A percentile compares a stretch with the other conserved stretches of the same genome.
Evolutionary conservation across 306 rosid genomes (phyloP).

Genomic region (Herpetospermum pedunculosum): DNA sequence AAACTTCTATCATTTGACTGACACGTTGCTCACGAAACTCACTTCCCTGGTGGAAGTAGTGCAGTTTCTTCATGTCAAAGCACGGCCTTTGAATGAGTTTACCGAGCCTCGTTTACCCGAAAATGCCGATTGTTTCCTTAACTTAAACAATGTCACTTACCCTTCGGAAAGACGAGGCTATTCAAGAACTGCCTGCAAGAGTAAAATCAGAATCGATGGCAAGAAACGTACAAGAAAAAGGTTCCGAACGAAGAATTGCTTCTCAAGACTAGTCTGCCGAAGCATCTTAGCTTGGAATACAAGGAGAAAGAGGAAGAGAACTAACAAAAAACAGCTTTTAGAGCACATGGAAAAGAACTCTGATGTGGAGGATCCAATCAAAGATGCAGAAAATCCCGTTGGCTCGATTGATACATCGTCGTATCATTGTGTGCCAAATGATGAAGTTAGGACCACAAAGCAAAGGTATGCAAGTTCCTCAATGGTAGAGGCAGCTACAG

Average conservation of each 20-base stretch:
- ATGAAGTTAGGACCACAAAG: constrained; percentile 19
- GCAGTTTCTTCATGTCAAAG: constrained; percentile 69
- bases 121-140: not conserved
- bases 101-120: constrained; percentile 12
- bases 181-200: constrained; percentile 8
- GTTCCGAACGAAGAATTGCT: not conserved
- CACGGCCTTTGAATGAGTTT: constrained; percentile 11
- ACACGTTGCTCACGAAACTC: constrained; percentile 34
- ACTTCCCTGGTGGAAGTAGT: constrained; percentile 28
- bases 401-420: constrained; percentile 1
- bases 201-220: constrained; percentile 13
- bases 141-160: not conserved
- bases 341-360: constrained; percentile 12
- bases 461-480: constrained; percentile 15
- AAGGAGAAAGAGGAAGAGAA: constrained; percentile 18
- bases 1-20: constrained; percentile 46
- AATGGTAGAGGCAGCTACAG: constrained; percentile 22
- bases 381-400: constrained; percentile 9
- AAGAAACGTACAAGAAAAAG: constrained; percentile 18
- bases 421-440: constrained; percentile 5
- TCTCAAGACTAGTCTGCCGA: constrained; percentile 12
- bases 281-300: constrained; percentile 16
- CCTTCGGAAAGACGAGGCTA: constrained; percentile 14
- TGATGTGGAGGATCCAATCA: constrained; percentile 9
- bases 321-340: constrained; percentile 10